Percentiles rank a stretch among this genome's conserved stretches.
Conservation (phyloP, 768 basidiomycete genomes). For the Boletus barrowsii region DNA sequence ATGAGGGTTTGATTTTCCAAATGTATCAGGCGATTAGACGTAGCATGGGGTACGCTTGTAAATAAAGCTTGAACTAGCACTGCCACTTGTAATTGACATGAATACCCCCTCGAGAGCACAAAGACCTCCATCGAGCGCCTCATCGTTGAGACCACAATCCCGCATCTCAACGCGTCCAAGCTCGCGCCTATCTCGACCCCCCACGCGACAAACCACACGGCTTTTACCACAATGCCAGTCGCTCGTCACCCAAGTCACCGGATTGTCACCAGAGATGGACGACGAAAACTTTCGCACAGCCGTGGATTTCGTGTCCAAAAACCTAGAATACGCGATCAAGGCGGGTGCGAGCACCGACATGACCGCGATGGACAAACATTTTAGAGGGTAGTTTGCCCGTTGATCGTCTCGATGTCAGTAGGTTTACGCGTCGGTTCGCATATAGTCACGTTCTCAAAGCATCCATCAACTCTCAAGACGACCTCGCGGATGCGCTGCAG, state of each 20-base stretch:
- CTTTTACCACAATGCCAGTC: slow-evolving; percentile 53
- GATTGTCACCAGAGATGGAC: slow-evolving; percentile 42
- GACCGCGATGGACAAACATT: slow-evolving; percentile 47
- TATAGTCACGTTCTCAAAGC: slow-evolving; percentile 64
- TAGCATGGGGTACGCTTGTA: too few species aligned
- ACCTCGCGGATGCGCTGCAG: slow-evolving; percentile 57
- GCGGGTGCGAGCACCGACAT: slow-evolving; percentile 58
- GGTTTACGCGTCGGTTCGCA: slow-evolving; percentile 10
- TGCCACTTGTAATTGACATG: slow-evolving; percentile 9
- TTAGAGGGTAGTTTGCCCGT: slow-evolving; percentile 45
- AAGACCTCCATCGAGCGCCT: slow-evolving; percentile 38
- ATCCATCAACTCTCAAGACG: slow-evolving; percentile 61
- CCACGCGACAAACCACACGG: slow-evolving; percentile 48
- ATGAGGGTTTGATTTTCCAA: too few species aligned
- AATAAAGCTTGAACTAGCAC: too few species aligned
- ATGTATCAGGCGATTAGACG: too few species aligned
- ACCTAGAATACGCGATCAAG: slow-evolving; percentile 56
- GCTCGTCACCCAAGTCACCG: slow-evolving; percentile 54
- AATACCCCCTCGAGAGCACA: slow-evolving; percentile 18
- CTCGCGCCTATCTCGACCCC: slow-evolving; percentile 50
- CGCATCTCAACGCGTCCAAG: slow-evolving; percentile 36
- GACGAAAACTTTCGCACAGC: slow-evolving; percentile 45
- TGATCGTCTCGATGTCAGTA: neutral
- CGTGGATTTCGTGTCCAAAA: slow-evolving; percentile 57
- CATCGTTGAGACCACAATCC: slow-evolving; percentile 33